Evolutionary conservation across 331 rosid species (phyloP).

Genomic region (Rhamnella rubrinervis): DNA sequence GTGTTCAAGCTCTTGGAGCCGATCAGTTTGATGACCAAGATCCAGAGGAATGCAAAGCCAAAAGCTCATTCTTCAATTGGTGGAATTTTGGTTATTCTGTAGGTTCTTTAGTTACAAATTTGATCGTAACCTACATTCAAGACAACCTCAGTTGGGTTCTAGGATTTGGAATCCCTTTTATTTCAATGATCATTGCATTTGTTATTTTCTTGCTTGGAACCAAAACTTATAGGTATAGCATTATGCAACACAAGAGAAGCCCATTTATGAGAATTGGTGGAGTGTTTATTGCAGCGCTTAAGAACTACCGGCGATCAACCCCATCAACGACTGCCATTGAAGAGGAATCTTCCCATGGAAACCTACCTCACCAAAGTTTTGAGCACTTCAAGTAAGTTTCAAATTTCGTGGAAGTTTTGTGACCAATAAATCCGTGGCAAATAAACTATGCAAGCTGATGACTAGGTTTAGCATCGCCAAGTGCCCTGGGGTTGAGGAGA

Average conservation of each 20-base stretch:
- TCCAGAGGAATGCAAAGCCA: conserved; percentile 17
- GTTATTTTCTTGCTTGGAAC: conserved; percentile 32
- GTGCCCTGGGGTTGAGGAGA: too few species aligned
- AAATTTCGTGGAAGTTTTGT: too few species aligned
- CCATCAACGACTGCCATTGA: conserved; percentile 4
- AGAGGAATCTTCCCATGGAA: conserved; percentile 3
- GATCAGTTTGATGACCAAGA: conserved; percentile 31
- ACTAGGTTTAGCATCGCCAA: too few species aligned
- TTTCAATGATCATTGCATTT: conserved; percentile 29
- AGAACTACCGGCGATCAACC: conserved; percentile 21
- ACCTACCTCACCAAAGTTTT: conserved; percentile 4
- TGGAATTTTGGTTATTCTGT: conserved; percentile 30
- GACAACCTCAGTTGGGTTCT: conserved; percentile 39
- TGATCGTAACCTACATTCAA: conserved; percentile 25
- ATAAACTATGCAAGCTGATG: too few species aligned
- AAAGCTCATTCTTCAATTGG: conserved; percentile 23
- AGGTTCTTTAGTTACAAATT: conserved; percentile 8
- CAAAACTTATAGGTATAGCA: conserved; percentile 15
- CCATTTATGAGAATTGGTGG: conserved; percentile 20
- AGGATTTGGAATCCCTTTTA: conserved; percentile 38
- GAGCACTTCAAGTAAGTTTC: conserved; percentile 28
- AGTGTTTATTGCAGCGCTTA: conserved; percentile 26
- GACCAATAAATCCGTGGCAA: too few species aligned
- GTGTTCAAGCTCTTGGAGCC: conserved; percentile 38
- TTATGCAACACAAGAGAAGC: background rate